A percentile compares a stretch with the other conserved stretches of the same genome.
These are phyloP conservation scores for Thalia dealbata DNA, from an alignment of 176 grass and related monocot species.

Conservation along the genomic window DNA sequence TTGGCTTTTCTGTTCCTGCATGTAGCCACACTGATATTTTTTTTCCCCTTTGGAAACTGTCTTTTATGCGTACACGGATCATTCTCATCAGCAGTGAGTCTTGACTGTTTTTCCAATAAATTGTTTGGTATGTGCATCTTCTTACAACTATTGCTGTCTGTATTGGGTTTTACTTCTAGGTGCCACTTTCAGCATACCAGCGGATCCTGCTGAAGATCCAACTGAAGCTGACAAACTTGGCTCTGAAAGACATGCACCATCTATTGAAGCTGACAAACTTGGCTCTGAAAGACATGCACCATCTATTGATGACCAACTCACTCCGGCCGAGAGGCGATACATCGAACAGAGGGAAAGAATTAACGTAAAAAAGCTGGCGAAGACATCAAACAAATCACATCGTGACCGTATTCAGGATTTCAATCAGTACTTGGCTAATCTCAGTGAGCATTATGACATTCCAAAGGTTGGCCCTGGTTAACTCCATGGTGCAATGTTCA, in stretches of 20 bases:
- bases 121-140: no score
- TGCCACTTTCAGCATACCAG: neutral
- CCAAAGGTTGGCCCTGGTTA: constrained; percentile 93
- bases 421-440: constrained; percentile 44
- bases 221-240: constrained; percentile 36
- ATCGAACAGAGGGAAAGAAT: constrained; percentile 79
- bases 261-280: constrained; percentile 32
- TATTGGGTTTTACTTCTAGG: neutral
- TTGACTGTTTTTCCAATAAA: no score
- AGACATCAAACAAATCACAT: constrained; percentile 70
- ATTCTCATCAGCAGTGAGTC: neutral
- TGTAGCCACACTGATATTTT: neutral
- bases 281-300: constrained; percentile 27
- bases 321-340: constrained; percentile 63
- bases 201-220: constrained; percentile 26
- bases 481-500: neutral
- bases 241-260: constrained; percentile 24
- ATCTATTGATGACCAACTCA: constrained; percentile 41
- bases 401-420: constrained; percentile 67
- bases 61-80: neutral
- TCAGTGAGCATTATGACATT: constrained; percentile 82
- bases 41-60: neutral
- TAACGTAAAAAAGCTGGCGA: constrained; percentile 48
- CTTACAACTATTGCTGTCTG: neutral
- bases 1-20: neutral